Conservation (phyloP, 495 filamentous ascomycete genomes). For the Pseudoneurospora amorphoporcata region DNA sequence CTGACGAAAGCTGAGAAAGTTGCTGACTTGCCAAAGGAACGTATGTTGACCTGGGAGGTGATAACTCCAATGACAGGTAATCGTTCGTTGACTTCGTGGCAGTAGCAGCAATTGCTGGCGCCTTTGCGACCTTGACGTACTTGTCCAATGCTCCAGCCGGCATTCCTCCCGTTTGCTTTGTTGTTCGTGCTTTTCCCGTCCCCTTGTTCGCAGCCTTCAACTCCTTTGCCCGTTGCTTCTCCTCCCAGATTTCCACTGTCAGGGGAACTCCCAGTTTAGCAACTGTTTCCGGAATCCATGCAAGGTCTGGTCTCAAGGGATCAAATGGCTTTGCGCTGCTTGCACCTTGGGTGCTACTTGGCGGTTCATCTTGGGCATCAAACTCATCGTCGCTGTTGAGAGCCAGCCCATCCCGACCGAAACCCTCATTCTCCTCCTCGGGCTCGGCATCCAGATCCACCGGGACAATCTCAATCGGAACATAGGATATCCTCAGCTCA, state of each 20-base stretch:
- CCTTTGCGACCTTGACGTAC: conserved; percentile 31
- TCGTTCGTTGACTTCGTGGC: not conserved
- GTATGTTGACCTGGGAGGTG: not conserved
- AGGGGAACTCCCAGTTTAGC: conserved; percentile 60
- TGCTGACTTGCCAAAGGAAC: not conserved
- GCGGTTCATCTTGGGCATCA: conserved; percentile 36
- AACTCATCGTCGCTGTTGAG: conserved; percentile 45
- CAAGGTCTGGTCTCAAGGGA: conserved; percentile 56
- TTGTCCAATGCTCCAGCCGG: conserved; percentile 22
- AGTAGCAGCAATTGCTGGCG: not conserved
- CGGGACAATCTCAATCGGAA: conserved; percentile 65
- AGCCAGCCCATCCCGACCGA: conserved; percentile 37
- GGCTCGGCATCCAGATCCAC: conserved; percentile 63
- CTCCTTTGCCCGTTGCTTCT: conserved; percentile 41
- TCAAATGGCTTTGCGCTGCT: conserved; percentile 45
- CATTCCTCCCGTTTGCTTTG: conserved; percentile 18
- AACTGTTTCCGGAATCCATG: conserved; percentile 68
- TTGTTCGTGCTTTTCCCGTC: conserved; percentile 12
- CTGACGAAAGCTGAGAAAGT: not conserved
- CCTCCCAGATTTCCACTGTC: conserved; percentile 70
- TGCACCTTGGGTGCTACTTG: conserved; percentile 7
- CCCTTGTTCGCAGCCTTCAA: conserved; percentile 14
- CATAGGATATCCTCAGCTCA: conserved; percentile 69
- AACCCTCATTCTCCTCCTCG: conserved; percentile 41
- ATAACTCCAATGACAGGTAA: not conserved